Conservation (phyloP, 2,329 filamentous ascomycete species). For the Cercospora janseana region DNA sequence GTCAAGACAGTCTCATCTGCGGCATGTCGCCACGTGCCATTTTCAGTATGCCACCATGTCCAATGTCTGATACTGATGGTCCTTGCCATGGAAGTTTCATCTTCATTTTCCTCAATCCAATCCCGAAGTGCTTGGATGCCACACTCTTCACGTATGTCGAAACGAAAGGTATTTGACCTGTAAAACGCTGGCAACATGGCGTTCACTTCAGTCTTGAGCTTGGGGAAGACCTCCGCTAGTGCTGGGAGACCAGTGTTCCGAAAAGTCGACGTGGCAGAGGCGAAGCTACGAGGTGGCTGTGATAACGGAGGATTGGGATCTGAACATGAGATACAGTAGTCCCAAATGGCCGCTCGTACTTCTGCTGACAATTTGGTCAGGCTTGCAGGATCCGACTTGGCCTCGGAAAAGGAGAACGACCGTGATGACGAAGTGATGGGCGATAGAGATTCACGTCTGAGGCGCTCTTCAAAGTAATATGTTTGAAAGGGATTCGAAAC, state of each 20-base stretch:
- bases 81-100: slow-evolving; percentile 16
- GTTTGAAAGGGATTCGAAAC: slow-evolving; percentile 14
- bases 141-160: slow-evolving; percentile 19
- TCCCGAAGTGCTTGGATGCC: slow-evolving; percentile 5
- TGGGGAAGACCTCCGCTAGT: slow-evolving; percentile 9
- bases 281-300: neutral
- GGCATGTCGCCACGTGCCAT: slow-evolving; percentile 17
- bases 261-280: neutral
- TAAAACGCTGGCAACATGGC: slow-evolving; percentile 13
- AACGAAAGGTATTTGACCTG: slow-evolving; percentile 20
- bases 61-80: slow-evolving; percentile 20
- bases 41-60: slow-evolving; percentile 21
- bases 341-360: slow-evolving; percentile 19
- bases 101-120: slow-evolving; percentile 19
- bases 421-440: slow-evolving; percentile 4
- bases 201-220: neutral
- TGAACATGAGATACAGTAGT: slow-evolving; percentile 9
- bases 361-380: slow-evolving; percentile 18
- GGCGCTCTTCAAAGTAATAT: slow-evolving; percentile 7
- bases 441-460: slow-evolving; percentile 14
- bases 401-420: neutral
- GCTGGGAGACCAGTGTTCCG: slow-evolving; percentile 16
- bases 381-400: neutral
- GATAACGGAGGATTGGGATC: slow-evolving; percentile 13
- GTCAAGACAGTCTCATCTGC: slow-evolving; percentile 19